Conservation (phyloP, 306 rosid species). For the Betula pendula region DNA sequence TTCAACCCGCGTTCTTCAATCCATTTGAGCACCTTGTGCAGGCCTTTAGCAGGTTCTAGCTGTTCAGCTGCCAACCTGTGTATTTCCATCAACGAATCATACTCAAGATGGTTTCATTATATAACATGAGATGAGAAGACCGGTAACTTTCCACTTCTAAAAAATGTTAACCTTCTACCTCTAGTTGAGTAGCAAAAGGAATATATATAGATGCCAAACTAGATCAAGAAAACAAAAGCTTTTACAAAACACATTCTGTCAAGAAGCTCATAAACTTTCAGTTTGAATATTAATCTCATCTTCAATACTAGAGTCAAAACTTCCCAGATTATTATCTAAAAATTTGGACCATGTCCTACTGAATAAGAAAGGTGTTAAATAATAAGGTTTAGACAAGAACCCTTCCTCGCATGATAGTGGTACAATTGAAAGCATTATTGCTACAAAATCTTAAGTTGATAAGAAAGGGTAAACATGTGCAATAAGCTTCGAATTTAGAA, state of each 20-base stretch:
- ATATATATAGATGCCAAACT: background rate
- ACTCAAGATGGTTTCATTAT: constrained; percentile 5
- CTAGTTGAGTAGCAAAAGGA: background rate
- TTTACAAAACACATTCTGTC: background rate
- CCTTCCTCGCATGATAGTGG: background rate
- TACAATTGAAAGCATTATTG: background rate
- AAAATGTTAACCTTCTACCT: background rate
- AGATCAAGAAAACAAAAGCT: background rate
- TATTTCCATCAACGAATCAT: background rate
- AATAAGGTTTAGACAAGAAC: background rate
- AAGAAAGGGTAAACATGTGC: no score
- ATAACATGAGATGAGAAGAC: background rate
- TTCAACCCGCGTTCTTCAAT: constrained; percentile 38
- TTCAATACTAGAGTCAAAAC: background rate
- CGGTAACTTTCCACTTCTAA: background rate
- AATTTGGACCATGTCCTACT: background rate
- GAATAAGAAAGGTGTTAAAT: background rate
- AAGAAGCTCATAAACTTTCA: background rate
- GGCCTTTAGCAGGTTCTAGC: constrained; percentile 36
- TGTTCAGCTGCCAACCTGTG: constrained; percentile 40
- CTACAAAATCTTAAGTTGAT: background rate
- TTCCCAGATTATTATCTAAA: background rate
- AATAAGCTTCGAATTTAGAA: no score
- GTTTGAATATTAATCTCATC: background rate
- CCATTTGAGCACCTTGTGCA: constrained; percentile 37